A percentile compares a stretch with the other conserved stretches of the same genome.
Evolutionary conservation across 768 basidiomycete species (phyloP).

Genomic region (Suillus plorans): DNA sequence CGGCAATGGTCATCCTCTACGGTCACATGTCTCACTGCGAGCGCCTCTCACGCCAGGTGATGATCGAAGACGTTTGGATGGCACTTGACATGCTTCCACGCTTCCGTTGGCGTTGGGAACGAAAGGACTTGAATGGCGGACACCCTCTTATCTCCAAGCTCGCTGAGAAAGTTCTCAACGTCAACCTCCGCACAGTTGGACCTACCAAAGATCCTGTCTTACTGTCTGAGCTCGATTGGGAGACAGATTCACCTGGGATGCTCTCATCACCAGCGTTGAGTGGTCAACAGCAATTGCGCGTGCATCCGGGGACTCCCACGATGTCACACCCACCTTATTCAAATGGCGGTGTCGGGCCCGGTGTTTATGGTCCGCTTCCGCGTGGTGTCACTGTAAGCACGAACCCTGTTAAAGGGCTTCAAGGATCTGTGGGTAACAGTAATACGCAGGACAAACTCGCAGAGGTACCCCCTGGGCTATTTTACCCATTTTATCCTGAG

Average conservation of each 20-base stretch:
- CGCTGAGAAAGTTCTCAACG: slow-evolving; percentile 76
- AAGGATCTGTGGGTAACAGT: slow-evolving; percentile 25
- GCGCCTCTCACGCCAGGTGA: slow-evolving; percentile 59
- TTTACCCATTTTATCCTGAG: slow-evolving; percentile 81
- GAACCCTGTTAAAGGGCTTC: slow-evolving; percentile 28
- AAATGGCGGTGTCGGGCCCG: slow-evolving; percentile 26
- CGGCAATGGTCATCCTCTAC: slow-evolving; percentile 88
- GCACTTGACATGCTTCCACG: slow-evolving; percentile 87
- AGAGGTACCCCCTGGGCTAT: slow-evolving; percentile 66
- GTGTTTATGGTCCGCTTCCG: slow-evolving; percentile 27
- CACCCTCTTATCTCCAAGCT: slow-evolving; percentile 85
- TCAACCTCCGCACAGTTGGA: slow-evolving; percentile 60
- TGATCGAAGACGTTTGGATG: slow-evolving; percentile 81
- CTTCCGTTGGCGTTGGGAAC: slow-evolving; percentile 91
- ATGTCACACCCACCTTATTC: slow-evolving; percentile 34
- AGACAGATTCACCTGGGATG: slow-evolving; percentile 33
- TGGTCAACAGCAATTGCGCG: slow-evolving; percentile 27
- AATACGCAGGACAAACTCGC: slow-evolving; percentile 42
- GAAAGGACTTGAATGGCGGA: slow-evolving; percentile 75
- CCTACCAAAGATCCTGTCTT: slow-evolving; percentile 40
- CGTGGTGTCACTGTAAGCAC: slow-evolving; percentile 27
- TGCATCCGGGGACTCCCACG: slow-evolving; percentile 36
- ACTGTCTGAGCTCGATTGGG: slow-evolving; percentile 46
- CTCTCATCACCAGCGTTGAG: slow-evolving; percentile 24
- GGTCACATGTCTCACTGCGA: slow-evolving; percentile 83